phyloP scores from a whole-genome alignment of 495 filamentous ascomycete species.

The Polyplosphaeria fusca region DNA sequence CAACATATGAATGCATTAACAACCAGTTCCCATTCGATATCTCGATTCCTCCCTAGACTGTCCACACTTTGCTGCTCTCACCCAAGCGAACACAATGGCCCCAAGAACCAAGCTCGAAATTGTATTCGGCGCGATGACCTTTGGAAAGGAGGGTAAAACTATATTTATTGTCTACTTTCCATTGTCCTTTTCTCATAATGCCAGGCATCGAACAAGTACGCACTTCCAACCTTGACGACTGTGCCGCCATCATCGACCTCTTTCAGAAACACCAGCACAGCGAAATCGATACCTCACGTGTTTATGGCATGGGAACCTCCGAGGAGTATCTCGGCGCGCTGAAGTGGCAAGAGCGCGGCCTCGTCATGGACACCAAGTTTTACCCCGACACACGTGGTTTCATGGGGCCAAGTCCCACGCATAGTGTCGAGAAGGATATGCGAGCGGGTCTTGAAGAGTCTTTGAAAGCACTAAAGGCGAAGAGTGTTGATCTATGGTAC shows the following conservation, averaged over 20 bases:
- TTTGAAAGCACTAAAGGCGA: conserved; percentile 46
- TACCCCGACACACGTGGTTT: conserved; percentile 59
- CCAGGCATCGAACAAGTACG: conserved; percentile 21
- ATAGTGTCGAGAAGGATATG: not conserved
- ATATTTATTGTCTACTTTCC: not conserved
- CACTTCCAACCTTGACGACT: conserved; percentile 39
- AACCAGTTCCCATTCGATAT: not conserved
- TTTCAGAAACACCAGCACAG: conserved; percentile 52
- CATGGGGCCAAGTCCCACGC: not conserved
- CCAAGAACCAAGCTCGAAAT: not conserved
- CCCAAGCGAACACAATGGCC: not conserved
- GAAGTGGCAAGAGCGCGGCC: conserved; percentile 72
- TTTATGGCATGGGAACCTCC: conserved; percentile 71
- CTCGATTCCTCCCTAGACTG: not conserved
- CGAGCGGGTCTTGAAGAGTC: conserved; percentile 21
- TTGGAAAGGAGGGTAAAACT: conserved; percentile 1
- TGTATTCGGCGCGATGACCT: conserved; percentile 6
- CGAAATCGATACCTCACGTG: conserved; percentile 58
- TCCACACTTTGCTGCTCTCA: no score
- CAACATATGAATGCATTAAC: no score
- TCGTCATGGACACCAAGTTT: conserved; percentile 82
- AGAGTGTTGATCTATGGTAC: conserved; percentile 53
- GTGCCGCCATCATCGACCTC: conserved; percentile 45
- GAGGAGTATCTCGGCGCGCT: conserved; percentile 76
- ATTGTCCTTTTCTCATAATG: not conserved